A percentile compares a stretch with the other conserved stretches of the same genome.
These are phyloP conservation scores for Annulohypoxylon stygium DNA, from an alignment of 495 filamentous ascomycete genomes.

Conservation along the genomic window DNA sequence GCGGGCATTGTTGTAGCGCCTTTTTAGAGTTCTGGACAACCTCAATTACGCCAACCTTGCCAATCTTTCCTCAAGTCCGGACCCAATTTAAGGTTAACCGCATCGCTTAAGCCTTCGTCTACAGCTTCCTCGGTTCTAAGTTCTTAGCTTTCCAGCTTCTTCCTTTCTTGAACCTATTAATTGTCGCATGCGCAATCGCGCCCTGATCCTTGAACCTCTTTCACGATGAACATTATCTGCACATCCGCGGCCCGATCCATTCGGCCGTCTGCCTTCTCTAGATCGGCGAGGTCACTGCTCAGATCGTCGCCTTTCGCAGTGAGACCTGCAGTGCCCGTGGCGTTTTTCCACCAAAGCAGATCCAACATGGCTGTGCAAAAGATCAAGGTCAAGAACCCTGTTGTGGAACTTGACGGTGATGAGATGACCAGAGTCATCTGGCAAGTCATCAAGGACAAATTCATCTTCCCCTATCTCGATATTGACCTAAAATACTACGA, in stretches of 20 bases:
- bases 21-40: slow-evolving; percentile 13
- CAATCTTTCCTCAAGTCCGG: slow-evolving; percentile 26
- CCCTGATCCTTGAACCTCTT: slow-evolving; percentile 18
- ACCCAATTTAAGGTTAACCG: slow-evolving; percentile 29
- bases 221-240: slow-evolving; percentile 47
- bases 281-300: slow-evolving; percentile 49
- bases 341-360: slow-evolving; percentile 50
- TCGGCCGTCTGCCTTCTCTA: slow-evolving; percentile 46
- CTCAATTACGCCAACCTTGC: slow-evolving; percentile 12
- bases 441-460: slow-evolving; percentile 98
- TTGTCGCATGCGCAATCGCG: slow-evolving; percentile 30
- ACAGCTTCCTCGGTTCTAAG: slow-evolving; percentile 28
- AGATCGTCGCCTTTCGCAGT: slow-evolving; percentile 44
- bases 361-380: slow-evolving; percentile 61
- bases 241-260: slow-evolving; percentile 46
- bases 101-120: slow-evolving; percentile 13
- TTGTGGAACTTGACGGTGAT: slow-evolving; percentile 97
- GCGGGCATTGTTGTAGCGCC: slow-evolving; percentile 16
- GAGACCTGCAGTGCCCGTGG: slow-evolving; percentile 46
- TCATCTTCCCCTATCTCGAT: slow-evolving; percentile 94
- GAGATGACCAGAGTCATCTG: slow-evolving; percentile 99
- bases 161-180: slow-evolving; percentile 33
- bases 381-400: slow-evolving; percentile 97
- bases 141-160: slow-evolving; percentile 19
- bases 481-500: slow-evolving; percentile 99